Base-by-base conservation (phyloP, 1,284 basidiomycete species). In the Ceratobasidium sp. region DNA sequence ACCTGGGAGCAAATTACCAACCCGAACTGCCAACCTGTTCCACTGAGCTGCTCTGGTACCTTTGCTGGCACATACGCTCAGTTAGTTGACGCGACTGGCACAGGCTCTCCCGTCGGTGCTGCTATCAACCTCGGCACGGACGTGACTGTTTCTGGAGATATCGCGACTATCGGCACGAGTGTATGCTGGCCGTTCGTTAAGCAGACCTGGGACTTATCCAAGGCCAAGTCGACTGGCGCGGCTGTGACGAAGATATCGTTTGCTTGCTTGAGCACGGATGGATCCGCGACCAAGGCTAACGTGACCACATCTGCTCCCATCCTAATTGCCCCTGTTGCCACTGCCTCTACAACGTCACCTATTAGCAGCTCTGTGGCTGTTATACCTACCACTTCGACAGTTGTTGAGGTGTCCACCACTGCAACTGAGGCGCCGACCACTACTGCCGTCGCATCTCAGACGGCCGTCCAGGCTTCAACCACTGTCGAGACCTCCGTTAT, bases 141-240 rank as follows among this genome's bases (percentile, higher is more conserved):
- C 61, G 61, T 63, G 11, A 63, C 61, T 1, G 44, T 63, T 46
- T 63, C 61, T 23, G 61, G 61, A 6, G 61, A 63, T 63, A 49
- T 63, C n/a, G 44, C 26, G 21, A 63, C 61, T 3, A 63, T 63
- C 23, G 61, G 61, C 3, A 28, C 43, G 6, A 63, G 30, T 5
- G 61, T 63, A 5, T 63, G 61, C 61, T 63, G 61, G 61, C 61
- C 61, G 21, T 63, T 63, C 32, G 61, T 63, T 18, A 63, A 63
- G 61, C 61, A 63, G 28, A 49, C 41, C 23, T 63, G 61, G 61
- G 61, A 63, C 11, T 30, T 63, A 23, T 63, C 44, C 28, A 32
- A 49, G 21, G 43, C 61, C n/a, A 63, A 63, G 28, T 63, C 61
- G 41, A 63, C 38, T 8, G 61, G 61, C 26, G 49, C 61, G 3